Evolutionary conservation across 2,329 filamentous ascomycete genomes (phyloP), one percentile per base, ranked within the genome.

Genomic region (Shiraia sp.): DNA sequence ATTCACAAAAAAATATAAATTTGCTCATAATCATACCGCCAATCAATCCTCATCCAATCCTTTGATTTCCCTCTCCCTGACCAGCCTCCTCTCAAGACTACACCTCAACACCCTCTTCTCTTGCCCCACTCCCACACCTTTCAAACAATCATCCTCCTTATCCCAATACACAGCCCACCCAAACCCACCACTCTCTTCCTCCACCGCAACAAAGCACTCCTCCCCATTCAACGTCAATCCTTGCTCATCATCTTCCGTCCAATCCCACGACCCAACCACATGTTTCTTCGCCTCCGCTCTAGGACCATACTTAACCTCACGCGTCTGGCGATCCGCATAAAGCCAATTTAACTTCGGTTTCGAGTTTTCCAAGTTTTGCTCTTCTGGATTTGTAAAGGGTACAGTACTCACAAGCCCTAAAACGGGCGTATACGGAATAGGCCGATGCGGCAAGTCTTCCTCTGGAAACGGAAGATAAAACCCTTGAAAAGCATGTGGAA

Each of bases 221-320:
- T 75, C 77, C 0, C 72, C 77, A 40, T 82, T 75, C 10, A 83
- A 68, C 16, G 71, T 79, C 17, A 83, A 53, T n/a, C 73, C 65
- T 32, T 63, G 55, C 33, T 76, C 73, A 49, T 76, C 73, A 49
- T 86, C 80, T 23, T 82, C 78, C 1, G 80, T 88, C 84, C 88
- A 95, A 57, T 89, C 86, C 86, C 87, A 95, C 2, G 87, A 85
- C 15, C 89, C 90, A 36, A 91, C 80, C 44, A 85, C 72, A 67
- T 95, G 87, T 22, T 77, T 81, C 34, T 84, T 74, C 26, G 87
- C 89, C 50, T 87, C 84, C 30, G 81, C 82, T n/a, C 87, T 81
- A 7, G 83, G 82, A 2, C 83, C 82, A 54, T 85, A 85, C 51
- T 78, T 80, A 26, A 86, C 46, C 60, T 85, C 79, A 31, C 79